Evolutionary conservation across 2,329 filamentous ascomycete genomes (phyloP), one percentile per base, ranked within the genome.

Genomic region (Coniochaeta pulveracea): DNA sequence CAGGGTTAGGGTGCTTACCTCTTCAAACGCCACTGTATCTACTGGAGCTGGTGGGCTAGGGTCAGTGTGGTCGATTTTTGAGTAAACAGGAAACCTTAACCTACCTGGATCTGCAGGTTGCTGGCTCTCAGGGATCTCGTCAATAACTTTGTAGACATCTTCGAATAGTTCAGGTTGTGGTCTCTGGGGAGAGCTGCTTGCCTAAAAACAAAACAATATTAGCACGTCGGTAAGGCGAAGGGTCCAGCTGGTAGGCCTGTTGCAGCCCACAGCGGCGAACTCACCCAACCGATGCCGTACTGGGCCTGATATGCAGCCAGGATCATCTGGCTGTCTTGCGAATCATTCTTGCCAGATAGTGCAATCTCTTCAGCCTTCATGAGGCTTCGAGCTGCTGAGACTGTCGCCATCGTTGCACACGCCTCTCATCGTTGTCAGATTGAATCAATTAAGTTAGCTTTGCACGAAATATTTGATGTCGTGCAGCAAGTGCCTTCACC

Each of bases 271-370:
- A 18, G 26, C 26, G 6, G 12, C 26, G 14, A 35, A 61, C 60
- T 46, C 51, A 63, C 60, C 48, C 48, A 44, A 29, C 48, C 54
- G 11, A 58, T 48, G 35, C 57, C 59, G 37, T 61, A 56, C 37
- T 57, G 48, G 14, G 46, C 49, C 39, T 52, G 54, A 41, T 61
- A 52, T 35, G 49, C 49, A 22, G 57, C 51, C 3, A 60, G 41
- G 17, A 65, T 47, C 17, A 50, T 47, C 46, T 64, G 61, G 48
- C 58, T 66, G 43, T 66, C 61, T 41, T 64, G 61, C 6, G 58
- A 56, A 34, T 61, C 59, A 38, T 51, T 47, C 36, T 38, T 46
- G 34, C 51, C 56, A 5, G 52, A 43, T 6, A 49, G 29, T 3
- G 41, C 48, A 37, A 37, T 43, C 10, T 44, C 41, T 14, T 50